Conservation (phyloP, 1,139 yeast species). For the Saccharomycopsis phalli region DNA sequence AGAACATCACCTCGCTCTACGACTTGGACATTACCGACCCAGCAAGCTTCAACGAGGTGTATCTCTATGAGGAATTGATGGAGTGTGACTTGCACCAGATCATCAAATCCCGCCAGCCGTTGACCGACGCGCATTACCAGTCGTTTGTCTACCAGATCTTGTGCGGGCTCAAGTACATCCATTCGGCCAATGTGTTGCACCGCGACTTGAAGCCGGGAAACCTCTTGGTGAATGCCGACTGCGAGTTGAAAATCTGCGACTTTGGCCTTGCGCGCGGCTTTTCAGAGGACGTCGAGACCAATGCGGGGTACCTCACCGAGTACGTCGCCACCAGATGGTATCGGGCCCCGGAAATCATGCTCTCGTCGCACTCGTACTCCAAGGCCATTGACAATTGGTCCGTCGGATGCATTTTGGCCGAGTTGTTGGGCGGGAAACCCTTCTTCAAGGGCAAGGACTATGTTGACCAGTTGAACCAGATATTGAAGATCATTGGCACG, state of each 20-base stretch:
- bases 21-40: conserved; percentile 89
- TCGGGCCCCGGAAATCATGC: conserved; percentile 95
- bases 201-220: conserved; percentile 95
- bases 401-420: conserved; percentile 93
- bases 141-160: conserved; percentile 85
- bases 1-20: conserved; percentile 86
- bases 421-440: conserved; percentile 85
- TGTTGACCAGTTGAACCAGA: conserved; percentile 90
- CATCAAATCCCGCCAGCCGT: conserved; percentile 84
- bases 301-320: conserved; percentile 88
- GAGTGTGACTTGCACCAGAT: conserved; percentile 98
- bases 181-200: conserved; percentile 91
- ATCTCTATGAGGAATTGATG: conserved; percentile 90
- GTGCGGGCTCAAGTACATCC: conserved; percentile 89
- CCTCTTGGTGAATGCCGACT: conserved; percentile 86
- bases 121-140: conserved; percentile 93
- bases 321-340: conserved; percentile 98
- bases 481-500: conserved; percentile 77
- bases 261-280: conserved; percentile 97
- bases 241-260: conserved; percentile 93
- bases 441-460: conserved; percentile 91
- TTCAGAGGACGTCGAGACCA: conserved; percentile 63
- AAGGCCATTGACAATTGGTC: conserved; percentile 98
- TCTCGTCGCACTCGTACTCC: conserved; percentile 85
- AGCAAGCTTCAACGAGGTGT: conserved; percentile 79